Evolutionary conservation across 306 rosid species (phyloP), one percentile per base, ranked within the genome.

Genomic region (Quercus wislizeni): DNA sequence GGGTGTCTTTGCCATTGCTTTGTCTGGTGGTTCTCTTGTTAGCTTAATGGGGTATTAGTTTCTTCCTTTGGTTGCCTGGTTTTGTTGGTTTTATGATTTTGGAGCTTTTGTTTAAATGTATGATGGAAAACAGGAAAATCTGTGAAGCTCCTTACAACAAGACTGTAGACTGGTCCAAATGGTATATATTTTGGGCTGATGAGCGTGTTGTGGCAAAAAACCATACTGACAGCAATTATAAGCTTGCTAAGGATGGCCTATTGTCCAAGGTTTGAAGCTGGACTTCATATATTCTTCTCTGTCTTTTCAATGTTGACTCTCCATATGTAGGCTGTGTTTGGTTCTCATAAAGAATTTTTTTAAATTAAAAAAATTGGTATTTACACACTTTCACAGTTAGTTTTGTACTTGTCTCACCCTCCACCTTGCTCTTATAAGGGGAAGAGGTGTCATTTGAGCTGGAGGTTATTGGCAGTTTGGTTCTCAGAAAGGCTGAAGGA

Each of bases 11-110:
- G 79, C 99, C 55, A 69, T 96, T 73, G 99, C 94, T 79, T 83
- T 96, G 83, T 91, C 99, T 82, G 99, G 99, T 93, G 99, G 99
- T 88, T 96, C 99, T 87, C 98, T 93, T 80, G 88, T 96, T 91
- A 89, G 88, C 86, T 90, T 96, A 87, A 82, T 96, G 97, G 96
- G 99, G 99, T 96, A 96, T 87, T 73, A 74, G 84, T 87, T 80
- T 75, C 81, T 85, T 88, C 84, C 86, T 79, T 85, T 84, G 62
- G 62, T 51, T 82, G 38, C 82, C 46, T 77, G 70, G 51, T 85
- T 86, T 86, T 51, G 85, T 62, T 76, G 51, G 57, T 76, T 80
- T 84, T 80, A 69, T 81, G 77, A 73, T 76, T 78, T 90, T 91
- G 70, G 88, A 74, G 82, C 76, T 75, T 43, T 71, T 79, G 71